Evolutionary conservation across 163 green algal genomes (phyloP).

Genomic region (Botryococcus braunii): DNA sequence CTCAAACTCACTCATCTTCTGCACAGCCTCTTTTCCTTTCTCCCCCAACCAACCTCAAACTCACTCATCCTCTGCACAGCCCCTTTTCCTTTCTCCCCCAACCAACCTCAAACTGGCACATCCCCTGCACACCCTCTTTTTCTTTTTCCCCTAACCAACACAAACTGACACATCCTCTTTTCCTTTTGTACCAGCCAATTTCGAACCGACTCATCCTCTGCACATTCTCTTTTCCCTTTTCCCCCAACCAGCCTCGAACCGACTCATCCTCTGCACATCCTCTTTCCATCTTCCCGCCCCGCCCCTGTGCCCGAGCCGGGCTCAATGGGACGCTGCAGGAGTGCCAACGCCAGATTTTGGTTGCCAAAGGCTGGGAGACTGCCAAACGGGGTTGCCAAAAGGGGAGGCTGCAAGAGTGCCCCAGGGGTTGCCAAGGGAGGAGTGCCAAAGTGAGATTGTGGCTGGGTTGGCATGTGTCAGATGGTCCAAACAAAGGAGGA

Average conservation of each 20-base stretch:
- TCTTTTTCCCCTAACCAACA: neutral
- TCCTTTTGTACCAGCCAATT: too few relatives aligned
- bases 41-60: neutral
- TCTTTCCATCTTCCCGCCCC: neutral
- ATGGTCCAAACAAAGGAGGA: too few relatives aligned
- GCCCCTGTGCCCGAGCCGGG: too few relatives aligned
- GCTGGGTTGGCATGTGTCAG: too few relatives aligned
- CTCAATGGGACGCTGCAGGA: too few relatives aligned
- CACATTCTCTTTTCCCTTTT: neutral
- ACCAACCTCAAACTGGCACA: neutral
- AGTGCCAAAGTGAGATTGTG: too few relatives aligned
- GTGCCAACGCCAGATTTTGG: too few relatives aligned
- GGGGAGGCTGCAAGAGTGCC: too few relatives aligned
- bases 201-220: neutral
- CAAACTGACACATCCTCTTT: neutral
- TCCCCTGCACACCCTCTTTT: neutral
- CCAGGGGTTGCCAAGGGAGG: too few relatives aligned
- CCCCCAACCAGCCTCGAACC: neutral
- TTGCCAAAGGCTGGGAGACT: too few relatives aligned
- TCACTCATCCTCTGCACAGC: neutral
- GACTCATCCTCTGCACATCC: neutral
- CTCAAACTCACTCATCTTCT: neutral
- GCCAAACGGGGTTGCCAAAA: too few relatives aligned
- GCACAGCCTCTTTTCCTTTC: neutral
- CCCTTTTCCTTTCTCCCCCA: neutral